Conservation (phyloP, 1,284 basidiomycete species). For the Pseudozyma hubeiensis region DNA sequence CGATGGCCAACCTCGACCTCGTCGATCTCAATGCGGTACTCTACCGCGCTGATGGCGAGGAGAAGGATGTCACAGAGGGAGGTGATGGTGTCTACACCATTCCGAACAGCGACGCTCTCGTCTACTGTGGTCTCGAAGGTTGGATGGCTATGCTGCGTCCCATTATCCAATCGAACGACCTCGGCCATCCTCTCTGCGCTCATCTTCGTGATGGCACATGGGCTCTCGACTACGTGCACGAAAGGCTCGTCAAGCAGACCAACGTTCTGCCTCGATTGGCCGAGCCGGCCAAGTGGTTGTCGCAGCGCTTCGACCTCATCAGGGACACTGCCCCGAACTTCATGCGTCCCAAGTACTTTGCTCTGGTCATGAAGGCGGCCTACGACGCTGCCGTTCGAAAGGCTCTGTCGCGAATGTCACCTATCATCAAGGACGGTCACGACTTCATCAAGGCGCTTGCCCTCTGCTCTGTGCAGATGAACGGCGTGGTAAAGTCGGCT, state of each 20-base stretch:
- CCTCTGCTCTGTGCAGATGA: constrained; percentile 63
- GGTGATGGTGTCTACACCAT: constrained; percentile 58
- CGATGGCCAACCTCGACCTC: constrained; percentile 53
- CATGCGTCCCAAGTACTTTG: constrained; percentile 65
- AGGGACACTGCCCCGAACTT: constrained; percentile 56
- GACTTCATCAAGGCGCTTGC: constrained; percentile 61
- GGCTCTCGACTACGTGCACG: constrained; percentile 62
- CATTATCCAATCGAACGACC: constrained; percentile 57
- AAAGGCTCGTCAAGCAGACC: constrained; percentile 75
- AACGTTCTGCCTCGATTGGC: constrained; percentile 50
- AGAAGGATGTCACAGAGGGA: constrained; percentile 60
- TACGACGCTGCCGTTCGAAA: constrained; percentile 56
- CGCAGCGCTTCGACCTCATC: constrained; percentile 61
- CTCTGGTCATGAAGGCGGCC: constrained; percentile 57
- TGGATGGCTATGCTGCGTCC: constrained; percentile 56
- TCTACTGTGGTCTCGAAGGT: constrained; percentile 64
- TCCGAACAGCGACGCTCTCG: constrained; percentile 40
- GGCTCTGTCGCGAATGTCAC: constrained; percentile 56
- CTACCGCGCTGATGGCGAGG: constrained; percentile 64
- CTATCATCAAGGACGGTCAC: constrained; percentile 56
- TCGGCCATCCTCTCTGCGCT: constrained; percentile 61
- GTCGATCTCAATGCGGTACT: constrained; percentile 62
- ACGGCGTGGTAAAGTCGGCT: constrained; percentile 61
- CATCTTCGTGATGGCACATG: constrained; percentile 61
- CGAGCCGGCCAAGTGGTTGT: constrained; percentile 54